Conservation (phyloP, 2,329 filamentous ascomycete species). For the Rhynchosporium secalis region DNA sequence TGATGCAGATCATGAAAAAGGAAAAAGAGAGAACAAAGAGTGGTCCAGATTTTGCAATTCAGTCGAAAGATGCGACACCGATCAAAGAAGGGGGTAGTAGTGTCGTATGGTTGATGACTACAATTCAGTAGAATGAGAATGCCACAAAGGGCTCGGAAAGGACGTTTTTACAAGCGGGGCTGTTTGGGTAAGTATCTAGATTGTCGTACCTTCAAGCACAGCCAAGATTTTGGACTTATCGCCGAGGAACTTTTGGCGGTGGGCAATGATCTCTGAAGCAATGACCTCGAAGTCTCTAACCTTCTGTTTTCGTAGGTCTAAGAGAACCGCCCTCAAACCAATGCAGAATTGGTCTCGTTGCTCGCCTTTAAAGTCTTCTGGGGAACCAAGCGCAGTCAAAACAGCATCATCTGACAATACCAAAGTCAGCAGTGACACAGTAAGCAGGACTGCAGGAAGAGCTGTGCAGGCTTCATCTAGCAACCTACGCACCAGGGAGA, state of each 20-base stretch:
- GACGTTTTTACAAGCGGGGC: conserved; percentile 34
- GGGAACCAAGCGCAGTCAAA: conserved; percentile 68
- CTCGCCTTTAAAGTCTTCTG: conserved; percentile 62
- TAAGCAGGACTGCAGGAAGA: conserved; percentile 31
- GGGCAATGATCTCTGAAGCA: conserved; percentile 65
- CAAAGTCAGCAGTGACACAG: conserved; percentile 44
- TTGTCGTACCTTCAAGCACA: conserved; percentile 45
- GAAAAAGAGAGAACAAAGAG: conserved; percentile 18
- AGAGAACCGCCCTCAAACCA: conserved; percentile 62
- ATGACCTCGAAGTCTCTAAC: conserved; percentile 67
- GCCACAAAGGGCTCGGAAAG: conserved; percentile 20
- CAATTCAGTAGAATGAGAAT: conserved; percentile 14
- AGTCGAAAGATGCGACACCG: conserved; percentile 7
- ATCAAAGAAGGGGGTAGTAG: conserved; percentile 16
- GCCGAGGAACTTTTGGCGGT: conserved; percentile 62
- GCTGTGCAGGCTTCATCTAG: conserved; percentile 28
- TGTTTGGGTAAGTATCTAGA: conserved; percentile 26
- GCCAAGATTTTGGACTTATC: conserved; percentile 64
- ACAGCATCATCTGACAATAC: conserved; percentile 65
- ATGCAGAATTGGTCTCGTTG: conserved; percentile 61
- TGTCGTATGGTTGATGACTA: conserved; percentile 13
- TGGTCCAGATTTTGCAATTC: conserved; percentile 14
- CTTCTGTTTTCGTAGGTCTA: conserved; percentile 58
- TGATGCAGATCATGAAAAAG: conserved; percentile 14
- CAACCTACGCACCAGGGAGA: conserved; percentile 68